These are phyloP conservation scores for Pogostemon cablin DNA, from an alignment of 257 asterid species.

Conservation along the genomic window DNA sequence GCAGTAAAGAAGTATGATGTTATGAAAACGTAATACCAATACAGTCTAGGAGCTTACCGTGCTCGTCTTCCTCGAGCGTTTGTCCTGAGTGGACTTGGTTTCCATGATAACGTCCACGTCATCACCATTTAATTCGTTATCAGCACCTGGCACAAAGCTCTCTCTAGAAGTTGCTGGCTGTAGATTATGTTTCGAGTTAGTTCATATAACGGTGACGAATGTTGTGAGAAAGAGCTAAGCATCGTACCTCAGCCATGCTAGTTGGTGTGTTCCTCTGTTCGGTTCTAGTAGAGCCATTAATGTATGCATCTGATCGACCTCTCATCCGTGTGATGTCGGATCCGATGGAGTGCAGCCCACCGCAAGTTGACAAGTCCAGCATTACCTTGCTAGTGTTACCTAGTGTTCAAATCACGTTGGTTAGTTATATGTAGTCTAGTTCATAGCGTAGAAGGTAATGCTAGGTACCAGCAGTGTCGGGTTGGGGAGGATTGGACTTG, in stretches of 20 bases:
- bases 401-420: conserved; percentile 22
- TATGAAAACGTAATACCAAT: too few species aligned
- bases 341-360: conserved; percentile 86
- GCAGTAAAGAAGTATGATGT: not conserved
- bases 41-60: conserved; percentile 49
- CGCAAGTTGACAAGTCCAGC: conserved; percentile 80
- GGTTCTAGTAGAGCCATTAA: conserved; percentile 53
- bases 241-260: conserved; percentile 72
- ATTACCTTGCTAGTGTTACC: conserved; percentile 44
- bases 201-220: not conserved
- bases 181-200: conserved; percentile 20
- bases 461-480: conserved; percentile 44
- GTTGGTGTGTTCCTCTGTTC: conserved; percentile 69
- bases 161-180: conserved; percentile 86
- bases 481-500: conserved; percentile 44
- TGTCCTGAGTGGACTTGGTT: conserved; percentile 70
- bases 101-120: conserved; percentile 43
- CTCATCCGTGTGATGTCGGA: conserved; percentile 82
- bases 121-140: conserved; percentile 42
- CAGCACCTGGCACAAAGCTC: conserved; percentile 69
- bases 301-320: conserved; percentile 49
- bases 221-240: too few species aligned
- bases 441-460: conserved; percentile 22
- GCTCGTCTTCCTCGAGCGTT: conserved; percentile 79
- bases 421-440: not conserved